These are phyloP conservation scores for Seiridium cupressi DNA, from an alignment of 2,329 filamentous ascomycete genomes.

Conservation along the genomic window DNA sequence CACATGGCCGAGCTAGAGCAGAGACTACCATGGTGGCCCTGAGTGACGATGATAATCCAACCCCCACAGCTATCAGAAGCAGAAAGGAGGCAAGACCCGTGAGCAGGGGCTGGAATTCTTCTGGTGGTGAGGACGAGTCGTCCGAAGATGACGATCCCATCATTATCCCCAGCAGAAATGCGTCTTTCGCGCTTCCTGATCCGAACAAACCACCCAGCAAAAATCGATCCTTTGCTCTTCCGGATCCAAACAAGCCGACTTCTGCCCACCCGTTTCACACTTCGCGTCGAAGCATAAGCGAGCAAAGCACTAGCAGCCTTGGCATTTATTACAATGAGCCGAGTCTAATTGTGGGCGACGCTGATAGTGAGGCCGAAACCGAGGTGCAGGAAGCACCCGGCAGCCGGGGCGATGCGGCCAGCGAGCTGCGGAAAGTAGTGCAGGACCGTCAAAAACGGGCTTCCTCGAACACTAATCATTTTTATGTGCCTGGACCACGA, in stretches of 20 bases:
- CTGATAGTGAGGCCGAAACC: slow-evolving; percentile 60
- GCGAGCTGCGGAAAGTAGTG: slow-evolving; percentile 58
- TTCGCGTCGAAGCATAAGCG: slow-evolving; percentile 47
- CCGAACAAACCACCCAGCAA: slow-evolving; percentile 48
- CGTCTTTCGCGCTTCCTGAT: slow-evolving; percentile 57
- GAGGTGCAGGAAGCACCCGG: slow-evolving; percentile 44
- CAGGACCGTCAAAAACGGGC: slow-evolving; percentile 47
- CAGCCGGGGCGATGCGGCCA: slow-evolving; percentile 54
- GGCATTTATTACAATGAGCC: slow-evolving; percentile 34
- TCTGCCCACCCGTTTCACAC: slow-evolving; percentile 44
- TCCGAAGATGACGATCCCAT: slow-evolving; percentile 65
- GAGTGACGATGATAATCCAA: slow-evolving; percentile 19
- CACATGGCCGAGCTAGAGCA: slow-evolving; percentile 57
- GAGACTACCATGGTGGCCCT: slow-evolving; percentile 47
- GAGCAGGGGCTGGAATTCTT: slow-evolving; percentile 40
- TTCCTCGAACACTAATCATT: slow-evolving; percentile 30
- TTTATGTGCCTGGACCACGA: slow-evolving; percentile 28
- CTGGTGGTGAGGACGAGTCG: slow-evolving; percentile 47
- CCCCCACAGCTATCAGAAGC: slow-evolving; percentile 17
- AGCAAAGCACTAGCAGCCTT: slow-evolving; percentile 43
- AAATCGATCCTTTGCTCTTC: slow-evolving; percentile 56
- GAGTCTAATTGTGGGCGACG: slow-evolving; percentile 30
- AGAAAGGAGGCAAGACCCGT: slow-evolving; percentile 15
- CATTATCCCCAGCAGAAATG: slow-evolving; percentile 59
- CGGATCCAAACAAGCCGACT: slow-evolving; percentile 37